Percentiles rank a stretch among this genome's conserved stretches.
phyloP scores from a whole-genome alignment of 148 eudicot genomes.

The Vaccinium myrtillus region DNA sequence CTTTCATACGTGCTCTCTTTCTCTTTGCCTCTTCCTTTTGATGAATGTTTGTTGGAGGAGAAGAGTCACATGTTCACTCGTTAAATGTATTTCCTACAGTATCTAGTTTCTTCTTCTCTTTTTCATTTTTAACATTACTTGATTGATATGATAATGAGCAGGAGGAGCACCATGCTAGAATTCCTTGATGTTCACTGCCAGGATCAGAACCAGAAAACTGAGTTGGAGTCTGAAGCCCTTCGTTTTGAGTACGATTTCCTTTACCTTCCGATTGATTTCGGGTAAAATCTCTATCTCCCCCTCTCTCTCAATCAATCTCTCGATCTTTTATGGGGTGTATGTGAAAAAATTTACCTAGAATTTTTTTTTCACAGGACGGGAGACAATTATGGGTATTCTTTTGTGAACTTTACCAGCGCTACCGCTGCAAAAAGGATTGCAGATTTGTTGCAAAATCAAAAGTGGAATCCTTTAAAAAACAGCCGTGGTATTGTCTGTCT shows the following conservation, averaged over 20 bases:
- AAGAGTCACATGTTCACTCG: no score
- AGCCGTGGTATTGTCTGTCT: background rate
- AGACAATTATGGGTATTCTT: conserved; percentile 28
- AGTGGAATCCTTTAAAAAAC: conserved; percentile 10
- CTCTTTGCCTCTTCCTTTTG: no score
- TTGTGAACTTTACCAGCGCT: conserved; percentile 29
- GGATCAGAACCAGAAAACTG: conserved; percentile 5
- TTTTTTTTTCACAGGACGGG: background rate
- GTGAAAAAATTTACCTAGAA: no score
- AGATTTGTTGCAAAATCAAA: background rate
- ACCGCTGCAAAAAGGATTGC: background rate
- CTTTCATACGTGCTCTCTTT: no score
- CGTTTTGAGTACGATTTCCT: conserved; percentile 33
- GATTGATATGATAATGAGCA: background rate
- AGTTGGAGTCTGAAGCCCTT: background rate
- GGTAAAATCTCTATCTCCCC: conserved; percentile 11
- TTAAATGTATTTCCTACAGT: no score
- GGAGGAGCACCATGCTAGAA: conserved; percentile 27
- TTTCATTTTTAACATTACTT: background rate
- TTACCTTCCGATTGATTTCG: conserved; percentile 39
- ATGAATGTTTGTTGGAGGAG: no score
- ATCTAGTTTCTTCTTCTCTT: no score
- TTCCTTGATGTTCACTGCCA: conserved; percentile 27
- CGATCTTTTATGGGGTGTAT: no score
- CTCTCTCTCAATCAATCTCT: no score